phyloP scores from a whole-genome alignment of 495 filamentous ascomycete genomes.

The Stereocaulon alpinum region DNA sequence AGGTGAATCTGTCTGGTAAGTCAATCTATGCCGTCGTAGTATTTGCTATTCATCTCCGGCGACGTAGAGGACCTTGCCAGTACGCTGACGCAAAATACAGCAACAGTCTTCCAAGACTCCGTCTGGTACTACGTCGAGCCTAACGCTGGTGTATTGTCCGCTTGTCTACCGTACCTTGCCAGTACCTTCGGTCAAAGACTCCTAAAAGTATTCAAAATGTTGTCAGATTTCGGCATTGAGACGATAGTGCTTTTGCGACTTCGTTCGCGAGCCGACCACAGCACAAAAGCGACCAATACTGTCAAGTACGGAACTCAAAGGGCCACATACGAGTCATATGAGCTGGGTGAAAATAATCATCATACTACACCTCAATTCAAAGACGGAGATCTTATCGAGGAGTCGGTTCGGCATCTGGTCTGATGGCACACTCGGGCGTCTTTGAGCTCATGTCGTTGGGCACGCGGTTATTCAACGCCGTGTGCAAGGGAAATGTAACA shows the following conservation, averaged over 20 bases:
- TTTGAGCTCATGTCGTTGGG: no score
- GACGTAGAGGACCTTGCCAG: no score
- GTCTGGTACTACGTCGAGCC: not conserved
- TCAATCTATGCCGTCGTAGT: not conserved
- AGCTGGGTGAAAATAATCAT: not conserved
- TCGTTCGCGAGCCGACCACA: not conserved
- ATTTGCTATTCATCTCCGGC: no score
- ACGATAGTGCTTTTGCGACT: not conserved
- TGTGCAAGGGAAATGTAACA: no score
- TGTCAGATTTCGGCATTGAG: not conserved
- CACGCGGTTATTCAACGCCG: no score
- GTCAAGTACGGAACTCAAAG: not conserved
- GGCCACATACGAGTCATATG: not conserved
- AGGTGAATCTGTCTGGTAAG: not conserved
- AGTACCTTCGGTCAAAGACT: not conserved
- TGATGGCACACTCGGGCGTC: no score
- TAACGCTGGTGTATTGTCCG: not conserved
- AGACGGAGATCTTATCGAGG: not conserved
- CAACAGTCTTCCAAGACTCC: not conserved
- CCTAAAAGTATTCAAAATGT: not conserved
- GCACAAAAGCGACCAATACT: not conserved
- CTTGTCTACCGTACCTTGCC: not conserved
- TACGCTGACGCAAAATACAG: not conserved
- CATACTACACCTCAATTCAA: not conserved
- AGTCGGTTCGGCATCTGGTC: not conserved